phyloP scores from a whole-genome alignment of 306 rosid genomes.

The Fragaria vesca region DNA sequence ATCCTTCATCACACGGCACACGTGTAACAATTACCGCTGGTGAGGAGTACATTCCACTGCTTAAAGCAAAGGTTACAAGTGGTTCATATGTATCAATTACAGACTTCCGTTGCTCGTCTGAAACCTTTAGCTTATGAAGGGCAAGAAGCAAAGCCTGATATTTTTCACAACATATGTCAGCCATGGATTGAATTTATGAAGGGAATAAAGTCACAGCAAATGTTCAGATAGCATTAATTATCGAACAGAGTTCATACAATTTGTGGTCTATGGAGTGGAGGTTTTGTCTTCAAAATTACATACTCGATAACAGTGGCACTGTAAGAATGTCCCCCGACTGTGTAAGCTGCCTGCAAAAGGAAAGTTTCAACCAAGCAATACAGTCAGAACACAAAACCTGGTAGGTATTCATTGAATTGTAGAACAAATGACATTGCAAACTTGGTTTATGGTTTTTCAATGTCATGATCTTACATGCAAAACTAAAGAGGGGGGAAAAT shows the following conservation, averaged over 20 bases:
- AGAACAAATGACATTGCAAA: background rate
- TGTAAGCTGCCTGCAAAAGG: conserved; percentile 59
- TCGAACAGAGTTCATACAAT: conserved; percentile 40
- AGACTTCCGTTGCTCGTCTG: conserved; percentile 60
- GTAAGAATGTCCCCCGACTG: conserved; percentile 69
- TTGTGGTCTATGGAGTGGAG: conserved; percentile 79
- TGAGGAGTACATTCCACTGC: conserved; percentile 71
- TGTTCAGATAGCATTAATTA: background rate
- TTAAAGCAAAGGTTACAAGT: conserved; percentile 55
- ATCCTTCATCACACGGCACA: background rate
- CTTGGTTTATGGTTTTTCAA: background rate
- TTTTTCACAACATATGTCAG: conserved; percentile 21
- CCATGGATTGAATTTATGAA: conserved; percentile 16
- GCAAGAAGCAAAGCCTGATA: conserved; percentile 78
- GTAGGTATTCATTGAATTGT: background rate
- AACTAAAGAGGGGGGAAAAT: background rate
- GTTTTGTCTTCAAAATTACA: conserved; percentile 64
- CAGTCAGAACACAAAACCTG: background rate
- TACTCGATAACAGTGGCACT: conserved; percentile 69
- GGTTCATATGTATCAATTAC: conserved; percentile 52
- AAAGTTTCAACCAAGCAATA: background rate
- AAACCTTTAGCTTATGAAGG: conserved; percentile 62
- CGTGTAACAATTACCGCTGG: conserved; percentile 53
- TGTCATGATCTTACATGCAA: background rate
- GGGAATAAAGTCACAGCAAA: background rate